Percentiles rank a stretch among this genome's conserved stretches.
Evolutionary conservation across 768 basidiomycete species (phyloP).

Genomic region (Russula abietina): DNA sequence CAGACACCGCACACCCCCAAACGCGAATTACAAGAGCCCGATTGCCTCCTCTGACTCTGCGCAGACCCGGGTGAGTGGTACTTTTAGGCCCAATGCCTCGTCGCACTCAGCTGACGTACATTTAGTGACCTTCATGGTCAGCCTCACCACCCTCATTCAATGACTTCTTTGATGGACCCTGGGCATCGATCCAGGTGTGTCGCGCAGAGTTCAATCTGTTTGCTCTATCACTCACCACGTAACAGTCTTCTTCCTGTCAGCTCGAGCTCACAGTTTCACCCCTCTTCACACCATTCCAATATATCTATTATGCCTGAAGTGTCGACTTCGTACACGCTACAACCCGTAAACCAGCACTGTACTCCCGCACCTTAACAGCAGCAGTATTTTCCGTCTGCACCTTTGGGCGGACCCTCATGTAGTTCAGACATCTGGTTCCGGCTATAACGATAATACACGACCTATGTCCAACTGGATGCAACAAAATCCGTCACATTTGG

Average conservation of each 20-base stretch:
- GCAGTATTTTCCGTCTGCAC: conserved; percentile 27
- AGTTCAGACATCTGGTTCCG: conserved; percentile 29
- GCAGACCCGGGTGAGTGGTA: conserved; percentile 37
- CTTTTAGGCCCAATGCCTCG: background rate
- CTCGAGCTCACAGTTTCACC: conserved; percentile 42
- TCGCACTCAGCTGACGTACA: conserved; percentile 10
- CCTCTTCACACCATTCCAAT: conserved; percentile 39
- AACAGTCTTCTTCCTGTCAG: conserved; percentile 29
- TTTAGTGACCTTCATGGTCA: conserved; percentile 27
- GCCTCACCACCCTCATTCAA: conserved; percentile 25
- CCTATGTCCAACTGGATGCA: too few relatives aligned
- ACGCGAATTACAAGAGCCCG: conserved; percentile 39
- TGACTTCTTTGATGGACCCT: conserved; percentile 25
- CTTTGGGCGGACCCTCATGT: conserved; percentile 35
- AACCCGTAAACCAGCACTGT: conserved; percentile 48
- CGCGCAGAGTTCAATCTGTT: conserved; percentile 1
- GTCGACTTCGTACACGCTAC: conserved; percentile 39
- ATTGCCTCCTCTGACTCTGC: conserved; percentile 36
- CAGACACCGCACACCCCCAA: conserved; percentile 60
- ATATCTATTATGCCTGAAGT: conserved; percentile 58
- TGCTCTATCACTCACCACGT: conserved; percentile 15
- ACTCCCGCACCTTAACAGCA: conserved; percentile 36
- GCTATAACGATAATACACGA: too few relatives aligned
- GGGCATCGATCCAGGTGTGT: conserved; percentile 24
- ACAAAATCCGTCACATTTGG: too few relatives aligned